Conservation (phyloP, 495 filamentous ascomycete species). For the Xylaria palmicola region DNA sequence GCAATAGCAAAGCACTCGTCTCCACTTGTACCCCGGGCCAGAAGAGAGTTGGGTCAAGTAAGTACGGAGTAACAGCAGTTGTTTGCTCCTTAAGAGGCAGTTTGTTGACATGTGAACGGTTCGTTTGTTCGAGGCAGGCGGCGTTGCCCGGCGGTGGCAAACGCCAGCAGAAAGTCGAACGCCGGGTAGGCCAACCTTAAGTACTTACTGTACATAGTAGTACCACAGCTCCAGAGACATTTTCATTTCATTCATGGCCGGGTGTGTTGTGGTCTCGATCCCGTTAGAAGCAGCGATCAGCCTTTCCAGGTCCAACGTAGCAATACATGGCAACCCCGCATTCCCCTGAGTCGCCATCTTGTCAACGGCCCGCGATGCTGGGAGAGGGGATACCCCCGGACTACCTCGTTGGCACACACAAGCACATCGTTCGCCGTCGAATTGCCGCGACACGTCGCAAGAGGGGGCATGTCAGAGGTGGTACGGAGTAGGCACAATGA, state of each 20-base stretch:
- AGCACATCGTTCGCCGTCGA: background rate
- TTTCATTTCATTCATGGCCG: too few relatives aligned
- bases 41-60: background rate
- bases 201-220: too few relatives aligned
- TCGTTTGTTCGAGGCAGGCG: background rate
- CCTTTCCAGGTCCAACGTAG: conserved; percentile 6
- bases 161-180: too few relatives aligned
- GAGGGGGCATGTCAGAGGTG: background rate
- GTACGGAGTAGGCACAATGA: background rate
- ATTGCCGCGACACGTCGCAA: conserved; percentile 11
- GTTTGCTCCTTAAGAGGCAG: conserved; percentile 9
- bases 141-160: too few relatives aligned
- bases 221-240: too few relatives aligned
- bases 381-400: conserved; percentile 10
- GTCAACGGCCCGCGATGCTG: conserved; percentile 10
- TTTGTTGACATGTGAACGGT: conserved; percentile 12
- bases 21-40: background rate
- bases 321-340: conserved; percentile 12
- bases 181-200: too few relatives aligned
- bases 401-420: conserved; percentile 4
- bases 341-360: conserved; percentile 13
- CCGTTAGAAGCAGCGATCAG: conserved; percentile 10
- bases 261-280: background rate
- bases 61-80: background rate
- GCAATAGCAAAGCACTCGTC: background rate